These are phyloP conservation scores for Pholiota molesta DNA, from an alignment of 768 basidiomycete genomes.

Conservation along the genomic window DNA sequence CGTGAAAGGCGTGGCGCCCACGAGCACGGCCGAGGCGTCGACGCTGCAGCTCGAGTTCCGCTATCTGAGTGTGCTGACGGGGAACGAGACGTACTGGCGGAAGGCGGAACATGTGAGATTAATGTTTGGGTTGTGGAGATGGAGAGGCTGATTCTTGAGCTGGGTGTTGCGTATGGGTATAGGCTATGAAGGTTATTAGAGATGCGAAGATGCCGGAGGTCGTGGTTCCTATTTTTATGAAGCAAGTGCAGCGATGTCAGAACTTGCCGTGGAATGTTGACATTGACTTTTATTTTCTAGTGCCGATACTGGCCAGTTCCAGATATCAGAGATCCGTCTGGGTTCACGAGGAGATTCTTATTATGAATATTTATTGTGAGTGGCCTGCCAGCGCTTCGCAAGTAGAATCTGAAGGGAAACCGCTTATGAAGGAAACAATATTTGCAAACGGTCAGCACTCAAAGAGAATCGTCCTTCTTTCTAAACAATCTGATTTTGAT, in stretches of 20 bases:
- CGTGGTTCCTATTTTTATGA: slow-evolving; percentile 83
- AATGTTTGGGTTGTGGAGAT: not conserved
- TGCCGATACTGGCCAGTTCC: slow-evolving; percentile 46
- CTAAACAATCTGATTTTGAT: not conserved
- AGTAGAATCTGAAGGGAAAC: not conserved
- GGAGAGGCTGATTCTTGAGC: too few relatives aligned
- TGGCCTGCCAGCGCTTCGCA: too few relatives aligned
- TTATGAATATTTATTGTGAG: slow-evolving; percentile 88
- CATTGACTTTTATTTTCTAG: slow-evolving; percentile 26
- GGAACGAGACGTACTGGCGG: slow-evolving; percentile 81
- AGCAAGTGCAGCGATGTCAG: slow-evolving; percentile 43
- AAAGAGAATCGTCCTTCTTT: too few relatives aligned
- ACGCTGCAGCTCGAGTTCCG: slow-evolving; percentile 90
- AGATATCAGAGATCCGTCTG: slow-evolving; percentile 78
- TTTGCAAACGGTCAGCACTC: slow-evolving; percentile 67
- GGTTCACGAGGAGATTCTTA: slow-evolving; percentile 94
- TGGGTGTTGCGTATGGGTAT: not conserved
- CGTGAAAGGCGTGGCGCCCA: slow-evolving; percentile 63
- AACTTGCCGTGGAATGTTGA: not conserved
- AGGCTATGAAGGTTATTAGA: slow-evolving; percentile 74
- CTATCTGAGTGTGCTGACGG: slow-evolving; percentile 80
- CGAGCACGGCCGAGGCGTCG: slow-evolving; percentile 84
- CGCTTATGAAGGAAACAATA: slow-evolving; percentile 64
- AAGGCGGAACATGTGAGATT: slow-evolving; percentile 72
- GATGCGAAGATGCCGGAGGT: slow-evolving; percentile 64